A percentile compares a stretch with the other conserved stretches of the same genome.
Evolutionary conservation across 2,329 filamentous ascomycete genomes (phyloP).

Genomic region (Periconia macrospinosa): DNA sequence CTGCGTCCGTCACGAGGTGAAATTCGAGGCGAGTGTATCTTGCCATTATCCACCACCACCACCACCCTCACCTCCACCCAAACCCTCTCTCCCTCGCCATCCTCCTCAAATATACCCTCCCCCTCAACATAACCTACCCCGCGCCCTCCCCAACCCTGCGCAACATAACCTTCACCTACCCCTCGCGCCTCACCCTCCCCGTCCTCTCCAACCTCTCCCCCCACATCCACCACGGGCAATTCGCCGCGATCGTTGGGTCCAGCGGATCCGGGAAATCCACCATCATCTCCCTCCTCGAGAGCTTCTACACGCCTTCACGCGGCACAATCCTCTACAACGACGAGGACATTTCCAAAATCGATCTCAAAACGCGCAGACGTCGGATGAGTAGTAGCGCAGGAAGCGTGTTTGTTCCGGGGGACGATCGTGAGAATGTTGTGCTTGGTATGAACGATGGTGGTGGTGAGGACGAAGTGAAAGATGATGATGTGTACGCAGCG

Average conservation of each 20-base stretch:
- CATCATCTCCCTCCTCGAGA: constrained; percentile 60
- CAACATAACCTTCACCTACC: constrained; percentile 87
- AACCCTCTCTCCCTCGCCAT: not conserved
- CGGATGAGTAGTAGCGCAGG: constrained; percentile 89
- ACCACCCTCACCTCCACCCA: constrained; percentile 4
- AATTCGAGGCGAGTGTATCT: too few species aligned
- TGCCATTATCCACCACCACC: too few species aligned
- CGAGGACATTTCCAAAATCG: not conserved
- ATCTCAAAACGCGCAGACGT: constrained; percentile 74
- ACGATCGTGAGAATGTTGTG: constrained; percentile 83
- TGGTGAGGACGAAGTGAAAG: constrained; percentile 31
- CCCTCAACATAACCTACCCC: constrained; percentile 2
- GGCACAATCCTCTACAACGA: constrained; percentile 7
- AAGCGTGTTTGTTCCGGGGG: constrained; percentile 88
- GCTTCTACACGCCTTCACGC: constrained; percentile 27
- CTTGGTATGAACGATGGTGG: constrained; percentile 48
- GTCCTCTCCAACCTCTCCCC: constrained; percentile 62
- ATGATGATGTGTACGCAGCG: constrained; percentile 43
- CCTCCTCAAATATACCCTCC: constrained; percentile 4
- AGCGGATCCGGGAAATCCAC: constrained; percentile 67
- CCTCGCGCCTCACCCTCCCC: constrained; percentile 75
- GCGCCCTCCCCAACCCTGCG: constrained; percentile 67
- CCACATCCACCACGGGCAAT: constrained; percentile 13
- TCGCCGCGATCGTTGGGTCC: constrained; percentile 16
- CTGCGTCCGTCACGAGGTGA: constrained; percentile 63